phyloP scores from a whole-genome alignment of 2,329 filamentous ascomycete genomes.

The Penicillium sclerotiorum region DNA sequence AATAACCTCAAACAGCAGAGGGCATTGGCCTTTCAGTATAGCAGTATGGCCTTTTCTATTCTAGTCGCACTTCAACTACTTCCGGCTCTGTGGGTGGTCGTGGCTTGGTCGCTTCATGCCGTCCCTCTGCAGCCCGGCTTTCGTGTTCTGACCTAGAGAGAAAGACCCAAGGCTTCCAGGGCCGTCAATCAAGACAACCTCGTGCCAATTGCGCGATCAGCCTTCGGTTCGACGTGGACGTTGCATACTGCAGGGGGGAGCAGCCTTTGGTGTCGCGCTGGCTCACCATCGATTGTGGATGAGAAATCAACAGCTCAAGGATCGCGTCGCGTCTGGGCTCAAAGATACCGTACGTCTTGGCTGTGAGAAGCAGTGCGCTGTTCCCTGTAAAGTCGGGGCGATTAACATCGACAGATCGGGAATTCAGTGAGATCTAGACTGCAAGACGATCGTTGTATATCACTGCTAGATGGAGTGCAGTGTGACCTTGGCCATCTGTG shows the following conservation, averaged over 20 bases:
- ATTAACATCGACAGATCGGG: too few relatives aligned
- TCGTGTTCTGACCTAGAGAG: not conserved
- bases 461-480: too few relatives aligned
- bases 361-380: too few relatives aligned
- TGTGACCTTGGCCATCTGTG: conserved; percentile 4
- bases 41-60: not conserved
- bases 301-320: not conserved
- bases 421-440: too few relatives aligned
- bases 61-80: not conserved
- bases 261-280: not conserved
- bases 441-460: too few relatives aligned
- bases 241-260: not conserved
- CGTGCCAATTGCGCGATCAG: not conserved
- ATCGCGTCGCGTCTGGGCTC: too few relatives aligned
- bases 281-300: not conserved
- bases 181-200: not conserved
- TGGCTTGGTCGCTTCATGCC: not conserved
- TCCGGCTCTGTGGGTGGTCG: not conserved
- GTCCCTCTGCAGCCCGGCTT: not conserved
- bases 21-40: not conserved
- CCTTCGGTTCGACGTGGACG: not conserved
- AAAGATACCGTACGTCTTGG: too few relatives aligned
- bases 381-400: too few relatives aligned
- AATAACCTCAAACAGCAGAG: not conserved
- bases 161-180: conserved; percentile 1